Conservation (phyloP, 441 rosid species). For the Eutrema salsugineum region DNA sequence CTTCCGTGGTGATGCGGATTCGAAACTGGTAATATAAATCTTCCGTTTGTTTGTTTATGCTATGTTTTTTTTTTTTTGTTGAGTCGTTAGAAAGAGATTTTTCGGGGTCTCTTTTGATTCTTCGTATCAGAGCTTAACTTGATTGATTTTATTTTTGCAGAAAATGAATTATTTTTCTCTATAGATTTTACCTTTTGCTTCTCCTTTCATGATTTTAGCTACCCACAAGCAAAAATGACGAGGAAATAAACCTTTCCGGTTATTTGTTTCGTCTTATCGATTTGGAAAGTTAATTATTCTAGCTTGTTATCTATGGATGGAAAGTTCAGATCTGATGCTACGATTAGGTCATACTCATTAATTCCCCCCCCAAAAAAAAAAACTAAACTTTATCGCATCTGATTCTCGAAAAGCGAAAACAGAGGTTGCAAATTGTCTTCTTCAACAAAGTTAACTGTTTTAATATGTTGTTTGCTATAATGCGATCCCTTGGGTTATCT, state of each 20-base stretch:
- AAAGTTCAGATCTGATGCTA: constrained; percentile 18
- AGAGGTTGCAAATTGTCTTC: neutral
- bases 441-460: neutral
- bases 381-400: neutral
- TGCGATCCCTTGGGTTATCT: neutral
- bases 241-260: neutral
- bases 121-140: neutral
- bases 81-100: neutral
- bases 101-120: neutral
- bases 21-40: constrained; percentile 32
- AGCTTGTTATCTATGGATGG: neutral
- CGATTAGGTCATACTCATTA: neutral
- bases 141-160: neutral
- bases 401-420: neutral
- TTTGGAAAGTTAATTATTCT: neutral
- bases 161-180: neutral
- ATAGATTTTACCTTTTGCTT: neutral
- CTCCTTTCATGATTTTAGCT: neutral
- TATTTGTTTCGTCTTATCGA: neutral
- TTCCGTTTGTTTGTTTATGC: neutral
- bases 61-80: neutral
- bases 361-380: neutral
- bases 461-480: neutral
- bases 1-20: constrained; percentile 22
- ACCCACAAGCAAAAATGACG: neutral